Evolutionary conservation across 441 rosid genomes (phyloP).

Genomic region (Adansonia grandidieri): DNA sequence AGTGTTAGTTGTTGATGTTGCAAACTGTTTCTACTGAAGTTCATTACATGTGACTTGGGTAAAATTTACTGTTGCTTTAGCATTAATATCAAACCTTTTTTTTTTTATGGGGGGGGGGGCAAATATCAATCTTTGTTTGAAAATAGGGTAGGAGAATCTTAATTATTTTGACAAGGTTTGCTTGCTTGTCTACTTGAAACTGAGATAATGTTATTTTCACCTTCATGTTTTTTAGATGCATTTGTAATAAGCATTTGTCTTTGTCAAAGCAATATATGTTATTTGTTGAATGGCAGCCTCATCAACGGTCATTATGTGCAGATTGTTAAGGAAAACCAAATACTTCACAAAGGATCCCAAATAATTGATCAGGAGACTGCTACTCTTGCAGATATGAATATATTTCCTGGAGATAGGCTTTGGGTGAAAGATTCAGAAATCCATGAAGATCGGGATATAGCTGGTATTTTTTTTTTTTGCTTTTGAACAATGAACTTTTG

Average conservation of each 20-base stretch:
- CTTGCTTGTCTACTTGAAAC: constrained; percentile 4
- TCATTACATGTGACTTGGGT: not conserved
- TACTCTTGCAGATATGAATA: constrained; percentile 95
- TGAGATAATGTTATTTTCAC: not conserved
- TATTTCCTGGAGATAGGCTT: constrained; percentile 92
- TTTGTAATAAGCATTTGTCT: constrained; percentile 24
- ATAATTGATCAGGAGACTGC: constrained; percentile 83
- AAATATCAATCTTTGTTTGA: constrained; percentile 1
- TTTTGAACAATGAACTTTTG: not conserved
- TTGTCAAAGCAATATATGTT: not conserved
- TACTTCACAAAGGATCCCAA: constrained; percentile 84
- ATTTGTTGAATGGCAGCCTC: not conserved
- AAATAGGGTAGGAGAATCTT: constrained; percentile 8
- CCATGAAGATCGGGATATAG: constrained; percentile 95
- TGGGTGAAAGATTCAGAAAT: constrained; percentile 98
- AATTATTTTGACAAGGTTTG: not conserved
- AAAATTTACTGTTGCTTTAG: not conserved
- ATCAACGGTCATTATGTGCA: constrained; percentile 38
- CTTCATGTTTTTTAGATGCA: constrained; percentile 5
- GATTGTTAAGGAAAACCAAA: constrained; percentile 97
- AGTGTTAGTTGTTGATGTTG: too few species aligned
- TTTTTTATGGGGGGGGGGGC: too few species aligned
- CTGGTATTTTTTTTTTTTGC: constrained; percentile 55
- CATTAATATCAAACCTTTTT: not conserved
- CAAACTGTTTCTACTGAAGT: not conserved